Base-by-base conservation (phyloP, 192 early-diverging fungal species). In the Coemansia sp. region DNA sequence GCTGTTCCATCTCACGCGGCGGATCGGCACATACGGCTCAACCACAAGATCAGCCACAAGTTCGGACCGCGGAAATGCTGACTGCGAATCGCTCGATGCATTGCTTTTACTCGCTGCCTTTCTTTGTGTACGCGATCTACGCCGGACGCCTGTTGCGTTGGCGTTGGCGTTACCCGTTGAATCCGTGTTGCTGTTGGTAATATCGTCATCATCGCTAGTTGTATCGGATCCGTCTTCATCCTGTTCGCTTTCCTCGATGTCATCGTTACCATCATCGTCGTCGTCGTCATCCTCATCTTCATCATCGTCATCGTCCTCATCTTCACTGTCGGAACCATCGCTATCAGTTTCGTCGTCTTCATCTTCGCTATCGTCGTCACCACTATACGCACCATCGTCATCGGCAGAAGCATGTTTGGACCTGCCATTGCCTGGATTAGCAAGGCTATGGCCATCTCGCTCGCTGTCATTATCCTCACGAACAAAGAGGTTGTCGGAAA, bases 1-100 rank as follows among this genome's bases (percentile, higher is more conserved):
- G 67, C 70, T 70, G 64, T 79, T 79, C 76, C 76, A 79, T 64
- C 76, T 66, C 3, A 74, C 60, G 19, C 70, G 70, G 23, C 76
- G 76, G 50, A 79, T 64, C 9, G 76, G 76, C 60, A 70, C 61
- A 17, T 50, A 45, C 19, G 67, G 71, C 44, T 79, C 67, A 10
- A 70, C 64, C 0, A 62, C 22, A 23, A 72, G 56, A 37, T 79
- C 72, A 10, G 48, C 71, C 15, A 70, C 72, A 30, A 79, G 71
- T 63, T 79, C 76, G 6, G 70, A 68, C 23, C 68, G 67, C 23
- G 70, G 76, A 47, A 48, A 63, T 17, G 37, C 4, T 2, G 61
- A 17, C 44, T 59, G 56, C 6, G 31, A 31, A 23, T 27, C 25
- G 34, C 60, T 29, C 6, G 20, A 23, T 47, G 14, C 25, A 8